Percentiles rank a stretch among this genome's conserved stretches.
Evolutionary conservation across 495 filamentous ascomycete species (phyloP).

Genomic region (Aspergillus mulundensis): DNA sequence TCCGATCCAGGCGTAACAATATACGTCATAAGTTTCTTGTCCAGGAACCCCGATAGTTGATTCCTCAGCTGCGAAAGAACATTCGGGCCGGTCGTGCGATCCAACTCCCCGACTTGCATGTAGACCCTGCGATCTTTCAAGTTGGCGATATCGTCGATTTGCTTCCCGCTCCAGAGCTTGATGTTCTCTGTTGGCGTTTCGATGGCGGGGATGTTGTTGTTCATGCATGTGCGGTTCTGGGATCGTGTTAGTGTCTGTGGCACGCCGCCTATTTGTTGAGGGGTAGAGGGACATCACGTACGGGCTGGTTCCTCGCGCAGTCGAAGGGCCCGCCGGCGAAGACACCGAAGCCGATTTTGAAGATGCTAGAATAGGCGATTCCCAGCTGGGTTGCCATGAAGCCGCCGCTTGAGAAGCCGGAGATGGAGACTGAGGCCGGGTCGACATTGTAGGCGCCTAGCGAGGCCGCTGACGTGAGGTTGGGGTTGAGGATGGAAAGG

Average conservation of each 20-base stretch:
- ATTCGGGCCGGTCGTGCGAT: not conserved
- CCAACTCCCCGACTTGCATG: not conserved
- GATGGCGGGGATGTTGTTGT: slow-evolving; percentile 2
- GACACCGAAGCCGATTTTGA: not conserved
- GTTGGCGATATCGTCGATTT: not conserved
- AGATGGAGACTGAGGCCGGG: not conserved
- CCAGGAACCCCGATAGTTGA: not conserved
- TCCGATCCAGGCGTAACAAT: not conserved
- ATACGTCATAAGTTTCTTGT: not conserved
- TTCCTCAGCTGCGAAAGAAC: not conserved
- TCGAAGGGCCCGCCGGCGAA: slow-evolving; percentile 1
- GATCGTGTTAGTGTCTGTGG: not conserved
- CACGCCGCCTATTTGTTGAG: not conserved
- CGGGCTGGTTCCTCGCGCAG: not conserved
- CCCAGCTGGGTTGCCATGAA: slow-evolving; percentile 1
- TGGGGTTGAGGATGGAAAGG: not conserved
- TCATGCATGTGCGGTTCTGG: not conserved
- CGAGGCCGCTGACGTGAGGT: not conserved
- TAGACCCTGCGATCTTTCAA: not conserved
- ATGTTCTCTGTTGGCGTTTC: not conserved
- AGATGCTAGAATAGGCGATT: not conserved
- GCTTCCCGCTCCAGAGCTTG: not conserved
- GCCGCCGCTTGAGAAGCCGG: slow-evolving; percentile 1
- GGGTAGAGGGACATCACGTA: not conserved
- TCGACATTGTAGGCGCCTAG: not conserved